Conservation (phyloP, 192 early-diverging fungal species). For the Backusella circina region DNA sequence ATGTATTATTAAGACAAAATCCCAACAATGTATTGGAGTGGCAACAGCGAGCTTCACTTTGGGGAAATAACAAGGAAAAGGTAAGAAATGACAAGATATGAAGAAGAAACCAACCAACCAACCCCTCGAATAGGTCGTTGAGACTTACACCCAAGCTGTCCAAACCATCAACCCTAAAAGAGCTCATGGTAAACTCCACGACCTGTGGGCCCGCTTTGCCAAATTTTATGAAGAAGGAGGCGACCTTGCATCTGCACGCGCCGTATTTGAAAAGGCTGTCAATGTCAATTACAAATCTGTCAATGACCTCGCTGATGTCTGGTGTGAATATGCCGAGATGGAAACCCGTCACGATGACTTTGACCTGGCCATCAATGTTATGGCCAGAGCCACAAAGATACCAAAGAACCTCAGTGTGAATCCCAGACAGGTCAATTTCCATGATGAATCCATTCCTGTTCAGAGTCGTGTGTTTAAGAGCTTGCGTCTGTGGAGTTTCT, state of each 20-base stretch:
- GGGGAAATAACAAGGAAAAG: constrained; percentile 51
- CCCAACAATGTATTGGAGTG: constrained; percentile 90
- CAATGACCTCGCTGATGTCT: constrained; percentile 84
- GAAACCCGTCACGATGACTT: constrained; percentile 67
- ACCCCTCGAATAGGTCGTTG: constrained; percentile 46
- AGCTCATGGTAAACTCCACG: constrained; percentile 70
- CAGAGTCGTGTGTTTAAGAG: constrained; percentile 84
- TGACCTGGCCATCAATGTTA: constrained; percentile 74
- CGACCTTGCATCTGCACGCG: constrained; percentile 64
- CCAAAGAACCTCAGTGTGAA: constrained; percentile 43
- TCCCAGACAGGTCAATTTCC: constrained; percentile 59
- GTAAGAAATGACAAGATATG: constrained; percentile 7
- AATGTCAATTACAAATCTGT: constrained; percentile 78
- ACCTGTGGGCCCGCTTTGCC: constrained; percentile 86
- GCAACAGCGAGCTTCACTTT: constrained; percentile 81
- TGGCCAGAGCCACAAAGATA: constrained; percentile 77
- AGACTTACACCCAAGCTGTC: constrained; percentile 74
- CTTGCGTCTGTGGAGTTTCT: constrained; percentile 86
- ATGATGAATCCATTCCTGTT: constrained; percentile 76
- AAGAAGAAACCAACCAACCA: neutral
- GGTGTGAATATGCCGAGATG: constrained; percentile 89
- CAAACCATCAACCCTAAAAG: constrained; percentile 73
- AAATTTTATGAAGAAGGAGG: constrained; percentile 63
- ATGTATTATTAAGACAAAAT: constrained; percentile 88
- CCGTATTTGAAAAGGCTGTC: constrained; percentile 80